Evolutionary conservation across 2,329 filamentous ascomycete species (phyloP), one percentile per base, ranked within the genome.

Genomic region (Xylariaceae sp.): DNA sequence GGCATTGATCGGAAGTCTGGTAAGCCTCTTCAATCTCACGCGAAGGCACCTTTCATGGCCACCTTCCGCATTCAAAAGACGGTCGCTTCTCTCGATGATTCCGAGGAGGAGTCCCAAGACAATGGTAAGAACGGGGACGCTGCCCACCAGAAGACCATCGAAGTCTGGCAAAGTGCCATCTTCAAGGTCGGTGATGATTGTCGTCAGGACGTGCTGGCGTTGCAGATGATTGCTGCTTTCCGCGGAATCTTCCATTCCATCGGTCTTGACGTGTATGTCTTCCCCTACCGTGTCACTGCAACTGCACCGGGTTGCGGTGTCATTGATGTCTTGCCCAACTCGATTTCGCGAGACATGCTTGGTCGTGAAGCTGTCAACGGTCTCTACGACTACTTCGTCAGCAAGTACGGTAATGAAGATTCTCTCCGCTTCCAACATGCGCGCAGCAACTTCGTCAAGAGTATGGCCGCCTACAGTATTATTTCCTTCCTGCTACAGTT

Each of bases 151-250:
- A 84, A 82, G 68, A 90, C 86, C 0, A 85, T 96, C 66, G 95
- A 99, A 73, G 88, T 93, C n/a, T 97, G 94, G 95, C 94, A 99
- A 74, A 96, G 92, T 1, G 94, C 93, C 58, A 99, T 99, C 71
- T 99, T 99, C 86, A 99, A 99, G 74, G 95, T 99, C 53, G 94
- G 94, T 63, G 94, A 99, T 72, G 94, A 99, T 74, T 97, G 94
- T 73, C 88, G 94, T 54, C 94, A 99, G 76, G 95, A 99, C 69
- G 89, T 99, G 55, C 81, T 99, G 61, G 94, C 94, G 1, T 79
- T 99, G 62, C 94, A 99, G 75, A 95, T 99, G 88, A 97, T 99
- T 72, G 88, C 94, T 0, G 92, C 92, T 1, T 99, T 99, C 80
- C 88, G 94, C 23, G 92, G 92, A 64, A 99, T 99, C 69, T 99